Evolutionary conservation across 2,329 filamentous ascomycete species (phyloP), one percentile per base, ranked within the genome.

Genomic region (Exophiala phaeomuriformis): DNA sequence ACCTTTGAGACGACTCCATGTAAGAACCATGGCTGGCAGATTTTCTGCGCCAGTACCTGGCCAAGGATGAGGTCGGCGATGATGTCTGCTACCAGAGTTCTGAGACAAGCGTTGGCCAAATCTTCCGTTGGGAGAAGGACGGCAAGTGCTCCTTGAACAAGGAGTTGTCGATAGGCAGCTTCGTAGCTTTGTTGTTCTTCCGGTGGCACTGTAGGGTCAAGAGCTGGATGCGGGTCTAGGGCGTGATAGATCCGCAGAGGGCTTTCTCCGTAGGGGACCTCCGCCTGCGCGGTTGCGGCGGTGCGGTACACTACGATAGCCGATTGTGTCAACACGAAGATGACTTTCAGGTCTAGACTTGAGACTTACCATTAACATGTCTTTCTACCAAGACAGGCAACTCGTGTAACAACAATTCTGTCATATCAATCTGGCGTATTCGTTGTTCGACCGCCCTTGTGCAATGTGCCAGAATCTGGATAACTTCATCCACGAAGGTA

Each of bases 71-170:
- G 83, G 70, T 96, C 90, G 4, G 90, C 88, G 57, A 97, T 77
- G 60, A 97, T 86, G 70, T 96, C 89, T 51, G 84, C 83, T 58
- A 96, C 85, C 57, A 98, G 76, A 35, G 88, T 80, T 52, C 87
- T 85, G 64, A 97, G 76, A 68, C 88, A 95, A 50, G 82, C 82
- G 68, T 95, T 97, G 65, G 91, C 83, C 37, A 97, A 75, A 68
- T 97, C 91, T 65, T 97, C 91, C 10, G 90, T 93, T 6, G 93
- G 93, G 19, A 98, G 77, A 10, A 98, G 78, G 49, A 95, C 77
- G 28, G 88, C 85, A 57, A 98, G 75, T 36, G 90, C 77, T 31
- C 85, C 88, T 65, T 90, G 84, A 10, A 90, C 85, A n/a, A 97
- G 77, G 52, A 97, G 75, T 66, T 95, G 88, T 63, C 91, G 86